A percentile compares a stretch with the other conserved stretches of the same genome.
Conservation (phyloP, 2,329 filamentous ascomycete species). For the Corinectria fuckeliana region DNA sequence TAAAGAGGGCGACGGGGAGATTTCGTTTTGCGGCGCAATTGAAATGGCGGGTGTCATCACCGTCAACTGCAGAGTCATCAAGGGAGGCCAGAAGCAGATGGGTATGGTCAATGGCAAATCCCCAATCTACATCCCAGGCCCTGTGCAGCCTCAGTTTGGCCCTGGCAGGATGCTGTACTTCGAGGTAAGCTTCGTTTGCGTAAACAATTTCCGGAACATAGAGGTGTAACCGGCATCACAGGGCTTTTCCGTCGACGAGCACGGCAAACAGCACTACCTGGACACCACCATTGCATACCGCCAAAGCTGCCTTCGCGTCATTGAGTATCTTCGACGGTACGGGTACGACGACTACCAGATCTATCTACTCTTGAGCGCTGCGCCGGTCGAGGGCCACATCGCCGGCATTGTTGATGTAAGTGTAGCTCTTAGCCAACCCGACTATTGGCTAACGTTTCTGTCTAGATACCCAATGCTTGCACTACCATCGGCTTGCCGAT, state of each 20-base stretch:
- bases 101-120: constrained; percentile 67
- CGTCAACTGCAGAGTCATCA: constrained; percentile 88
- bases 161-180: constrained; percentile 65
- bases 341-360: constrained; percentile 74
- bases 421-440: not conserved
- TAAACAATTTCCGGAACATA: not conserved
- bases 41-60: constrained; percentile 95
- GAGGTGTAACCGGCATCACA: not conserved
- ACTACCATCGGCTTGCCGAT: constrained; percentile 88
- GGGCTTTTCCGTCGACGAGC: constrained; percentile 83
- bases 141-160: constrained; percentile 87
- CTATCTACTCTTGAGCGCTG: constrained; percentile 84
- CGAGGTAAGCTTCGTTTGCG: constrained; percentile 52
- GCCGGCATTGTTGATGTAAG: constrained; percentile 79
- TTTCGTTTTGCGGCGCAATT: constrained; percentile 87
- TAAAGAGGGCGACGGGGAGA: constrained; percentile 85
- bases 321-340: constrained; percentile 47
- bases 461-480: constrained; percentile 80
- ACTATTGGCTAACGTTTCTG: not conserved
- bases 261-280: constrained; percentile 88
- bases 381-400: constrained; percentile 85
- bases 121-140: constrained; percentile 85
- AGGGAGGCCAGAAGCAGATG: constrained; percentile 75
- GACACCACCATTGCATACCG: constrained; percentile 87
- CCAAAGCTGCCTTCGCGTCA: constrained; percentile 71